phyloP scores from a whole-genome alignment of 2,329 filamentous ascomycete species.

The Thelonectria rubi region DNA sequence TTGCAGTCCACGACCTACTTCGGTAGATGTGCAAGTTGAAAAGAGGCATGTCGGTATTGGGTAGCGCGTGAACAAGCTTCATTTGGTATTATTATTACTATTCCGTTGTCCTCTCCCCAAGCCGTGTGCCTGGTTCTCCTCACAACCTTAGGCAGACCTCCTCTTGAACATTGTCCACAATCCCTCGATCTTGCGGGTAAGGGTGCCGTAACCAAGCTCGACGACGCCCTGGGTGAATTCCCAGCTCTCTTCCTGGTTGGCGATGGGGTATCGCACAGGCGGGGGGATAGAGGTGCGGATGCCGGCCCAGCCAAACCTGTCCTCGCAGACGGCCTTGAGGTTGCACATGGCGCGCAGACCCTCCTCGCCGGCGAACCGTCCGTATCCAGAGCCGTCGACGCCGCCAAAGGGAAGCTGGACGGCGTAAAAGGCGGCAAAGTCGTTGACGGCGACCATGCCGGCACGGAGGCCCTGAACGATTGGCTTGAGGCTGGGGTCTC shows the following conservation, averaged over 20 bases:
- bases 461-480: constrained; percentile 76
- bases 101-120: background rate
- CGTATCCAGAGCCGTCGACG: constrained; percentile 88
- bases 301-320: constrained; percentile 70
- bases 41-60: background rate
- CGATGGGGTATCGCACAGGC: constrained; percentile 83
- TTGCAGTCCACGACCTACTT: no score
- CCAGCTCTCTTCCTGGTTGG: constrained; percentile 70
- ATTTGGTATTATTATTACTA: background rate
- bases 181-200: constrained; percentile 50
- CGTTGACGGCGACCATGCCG: constrained; percentile 95
- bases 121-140: background rate
- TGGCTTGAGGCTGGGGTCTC: constrained; percentile 65
- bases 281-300: constrained; percentile 81
- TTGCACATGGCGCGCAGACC: constrained; percentile 88
- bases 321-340: constrained; percentile 84
- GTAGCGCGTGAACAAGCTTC: background rate
- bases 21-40: no score
- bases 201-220: constrained; percentile 65
- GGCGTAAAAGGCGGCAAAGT: constrained; percentile 93
- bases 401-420: constrained; percentile 96
- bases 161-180: constrained; percentile 55
- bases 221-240: constrained; percentile 69
- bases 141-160: constrained; percentile 41
- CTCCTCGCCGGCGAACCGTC: constrained; percentile 90